Percentiles rank a stretch among this genome's conserved stretches.
phyloP scores from a whole-genome alignment of 2,329 filamentous ascomycete species.

The Calonectria pseudoturangicola region DNA sequence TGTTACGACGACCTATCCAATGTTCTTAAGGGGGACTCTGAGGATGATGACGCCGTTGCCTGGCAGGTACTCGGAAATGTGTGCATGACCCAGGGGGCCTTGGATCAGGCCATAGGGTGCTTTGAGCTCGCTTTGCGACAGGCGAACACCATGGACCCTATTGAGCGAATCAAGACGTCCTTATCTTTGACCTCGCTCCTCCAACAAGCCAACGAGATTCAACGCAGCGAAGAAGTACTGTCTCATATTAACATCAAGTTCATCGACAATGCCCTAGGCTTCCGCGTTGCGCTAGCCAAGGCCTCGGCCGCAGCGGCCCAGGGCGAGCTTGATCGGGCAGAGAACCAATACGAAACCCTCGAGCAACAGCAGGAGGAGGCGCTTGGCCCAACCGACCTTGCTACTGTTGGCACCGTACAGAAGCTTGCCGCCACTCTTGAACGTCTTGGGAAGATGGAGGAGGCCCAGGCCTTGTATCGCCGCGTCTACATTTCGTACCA shows the following conservation, averaged over 20 bases:
- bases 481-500: conserved; percentile 41
- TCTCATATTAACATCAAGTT: conserved; percentile 33
- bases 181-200: conserved; percentile 33
- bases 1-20: conserved; percentile 37
- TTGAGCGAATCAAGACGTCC: conserved; percentile 36
- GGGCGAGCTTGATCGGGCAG: conserved; percentile 31
- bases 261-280: conserved; percentile 33
- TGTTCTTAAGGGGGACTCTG: conserved; percentile 26
- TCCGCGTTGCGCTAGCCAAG: conserved; percentile 35
- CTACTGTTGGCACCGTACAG: conserved; percentile 36
- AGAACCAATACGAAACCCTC: conserved; percentile 34
- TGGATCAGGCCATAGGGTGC: conserved; percentile 36
- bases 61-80: conserved; percentile 39
- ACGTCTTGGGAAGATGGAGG: conserved; percentile 36
- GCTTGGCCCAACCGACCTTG: conserved; percentile 31
- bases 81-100: conserved; percentile 37
- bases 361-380: conserved; percentile 38
- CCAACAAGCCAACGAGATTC: conserved; percentile 28
- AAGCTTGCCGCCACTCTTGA: conserved; percentile 37
- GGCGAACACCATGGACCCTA: conserved; percentile 30
- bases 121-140: conserved; percentile 34
- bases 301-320: conserved; percentile 33
- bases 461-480: conserved; percentile 37
- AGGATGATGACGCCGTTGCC: conserved; percentile 31
- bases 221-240: conserved; percentile 34